Conservation (phyloP, 225 moss, liverwort and hornwort species). For the Pseudoscleropodium purum region DNA sequence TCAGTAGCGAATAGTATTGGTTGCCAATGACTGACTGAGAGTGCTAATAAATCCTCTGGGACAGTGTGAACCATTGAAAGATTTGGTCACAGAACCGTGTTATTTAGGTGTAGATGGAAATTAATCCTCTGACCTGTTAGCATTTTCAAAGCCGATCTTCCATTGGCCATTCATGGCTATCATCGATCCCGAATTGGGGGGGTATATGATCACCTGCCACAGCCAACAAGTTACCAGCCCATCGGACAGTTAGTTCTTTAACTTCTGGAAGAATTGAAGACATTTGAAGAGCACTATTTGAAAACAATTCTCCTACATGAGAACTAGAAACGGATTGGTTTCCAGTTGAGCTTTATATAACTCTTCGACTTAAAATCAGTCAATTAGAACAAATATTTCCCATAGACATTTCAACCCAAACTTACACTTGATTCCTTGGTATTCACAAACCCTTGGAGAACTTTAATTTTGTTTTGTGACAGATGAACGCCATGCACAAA, state of each 20-base stretch:
- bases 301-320: background rate
- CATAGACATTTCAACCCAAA: background rate
- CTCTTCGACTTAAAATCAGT: background rate
- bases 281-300: background rate
- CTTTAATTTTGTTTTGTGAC: background rate
- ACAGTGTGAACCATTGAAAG: background rate
- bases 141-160: slow-evolving; percentile 27
- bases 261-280: background rate
- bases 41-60: no score
- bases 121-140: slow-evolving; percentile 2
- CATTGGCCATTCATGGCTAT: slow-evolving; percentile 2
- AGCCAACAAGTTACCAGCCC: background rate
- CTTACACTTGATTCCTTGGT: background rate
- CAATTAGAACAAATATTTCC: background rate
- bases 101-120: background rate
- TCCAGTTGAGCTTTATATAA: background rate
- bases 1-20: no score
- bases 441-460: background rate
- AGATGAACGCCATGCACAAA: background rate
- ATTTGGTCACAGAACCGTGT: background rate
- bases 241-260: background rate
- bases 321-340: no score
- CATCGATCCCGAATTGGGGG: background rate
- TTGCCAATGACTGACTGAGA: no score
- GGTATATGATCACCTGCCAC: slow-evolving; percentile 35